These are phyloP conservation scores for Ceratobasidium sp. DNA, from an alignment of 1,284 basidiomycete species.

Conservation along the genomic window DNA sequence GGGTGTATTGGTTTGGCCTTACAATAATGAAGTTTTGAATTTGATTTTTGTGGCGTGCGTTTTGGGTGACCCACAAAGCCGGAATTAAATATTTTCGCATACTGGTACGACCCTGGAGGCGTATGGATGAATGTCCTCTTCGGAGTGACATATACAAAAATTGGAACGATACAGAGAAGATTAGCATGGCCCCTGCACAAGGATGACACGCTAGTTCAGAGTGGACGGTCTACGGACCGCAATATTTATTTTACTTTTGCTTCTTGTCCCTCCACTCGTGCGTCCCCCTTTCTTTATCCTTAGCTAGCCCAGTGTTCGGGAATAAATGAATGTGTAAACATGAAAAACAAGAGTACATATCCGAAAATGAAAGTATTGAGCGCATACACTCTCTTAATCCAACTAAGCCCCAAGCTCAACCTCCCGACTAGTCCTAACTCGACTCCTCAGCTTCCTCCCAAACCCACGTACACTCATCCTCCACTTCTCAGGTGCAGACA, in stretches of 20 bases:
- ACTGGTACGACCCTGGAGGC: background rate
- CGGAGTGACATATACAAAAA: constrained; percentile 25
- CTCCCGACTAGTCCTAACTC: too few relatives aligned
- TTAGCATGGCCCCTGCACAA: constrained; percentile 45
- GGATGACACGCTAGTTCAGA: constrained; percentile 45
- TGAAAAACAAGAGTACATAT: too few relatives aligned
- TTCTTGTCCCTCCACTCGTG: too few relatives aligned
- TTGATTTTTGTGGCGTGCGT: background rate
- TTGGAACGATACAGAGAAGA: constrained; percentile 45
- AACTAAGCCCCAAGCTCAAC: too few relatives aligned
- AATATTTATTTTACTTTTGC: constrained; percentile 35
- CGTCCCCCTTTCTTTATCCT: too few relatives aligned
- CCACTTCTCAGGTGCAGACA: too few relatives aligned
- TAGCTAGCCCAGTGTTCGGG: too few relatives aligned
- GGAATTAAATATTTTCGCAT: background rate
- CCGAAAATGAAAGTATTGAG: too few relatives aligned
- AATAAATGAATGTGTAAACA: too few relatives aligned
- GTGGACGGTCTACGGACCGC: constrained; percentile 45
- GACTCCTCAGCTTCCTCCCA: too few relatives aligned
- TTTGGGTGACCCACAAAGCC: background rate
- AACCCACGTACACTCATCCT: too few relatives aligned
- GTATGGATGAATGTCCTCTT: background rate
- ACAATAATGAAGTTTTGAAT: background rate
- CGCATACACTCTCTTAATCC: too few relatives aligned
- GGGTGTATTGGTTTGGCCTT: background rate